Evolutionary conservation across 306 rosid genomes (phyloP).

Genomic region (Vicia villosa): DNA sequence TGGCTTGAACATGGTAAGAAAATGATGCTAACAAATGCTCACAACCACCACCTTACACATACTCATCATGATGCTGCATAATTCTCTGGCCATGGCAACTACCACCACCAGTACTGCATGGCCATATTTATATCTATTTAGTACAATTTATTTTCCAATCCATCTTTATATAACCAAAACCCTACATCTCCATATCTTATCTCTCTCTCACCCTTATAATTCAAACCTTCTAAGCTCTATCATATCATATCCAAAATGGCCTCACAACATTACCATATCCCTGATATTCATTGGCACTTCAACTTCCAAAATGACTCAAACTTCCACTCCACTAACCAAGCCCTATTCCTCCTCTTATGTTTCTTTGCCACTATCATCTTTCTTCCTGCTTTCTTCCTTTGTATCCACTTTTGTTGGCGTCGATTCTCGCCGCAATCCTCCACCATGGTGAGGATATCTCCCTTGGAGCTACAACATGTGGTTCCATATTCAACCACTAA

Average conservation of each 20-base stretch:
- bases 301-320: background rate
- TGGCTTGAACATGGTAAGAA: conserved; percentile 1
- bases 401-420: conserved; percentile 27
- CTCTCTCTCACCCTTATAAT: background rate
- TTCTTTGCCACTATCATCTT: conserved; percentile 29
- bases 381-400: conserved; percentile 32
- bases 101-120: conserved; percentile 23
- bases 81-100: conserved; percentile 4
- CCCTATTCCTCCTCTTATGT: conserved; percentile 23
- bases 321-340: conserved; percentile 30
- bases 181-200: background rate
- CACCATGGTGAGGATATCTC: background rate
- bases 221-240: background rate
- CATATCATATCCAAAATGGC: conserved; percentile 30
- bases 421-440: background rate
- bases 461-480: background rate
- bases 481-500: conserved; percentile 3
- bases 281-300: conserved; percentile 36
- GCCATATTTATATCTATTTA: conserved; percentile 18
- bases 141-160: conserved; percentile 22
- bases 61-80: conserved; percentile 1
- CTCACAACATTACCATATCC: conserved; percentile 19
- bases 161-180: conserved; percentile 1
- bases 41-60: conserved; percentile 38
- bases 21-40: conserved; percentile 36